Percentiles rank a stretch among this genome's conserved stretches.
phyloP scores from a whole-genome alignment of 1,284 basidiomycete species.

The Erythrobasidium hasegawianum region DNA sequence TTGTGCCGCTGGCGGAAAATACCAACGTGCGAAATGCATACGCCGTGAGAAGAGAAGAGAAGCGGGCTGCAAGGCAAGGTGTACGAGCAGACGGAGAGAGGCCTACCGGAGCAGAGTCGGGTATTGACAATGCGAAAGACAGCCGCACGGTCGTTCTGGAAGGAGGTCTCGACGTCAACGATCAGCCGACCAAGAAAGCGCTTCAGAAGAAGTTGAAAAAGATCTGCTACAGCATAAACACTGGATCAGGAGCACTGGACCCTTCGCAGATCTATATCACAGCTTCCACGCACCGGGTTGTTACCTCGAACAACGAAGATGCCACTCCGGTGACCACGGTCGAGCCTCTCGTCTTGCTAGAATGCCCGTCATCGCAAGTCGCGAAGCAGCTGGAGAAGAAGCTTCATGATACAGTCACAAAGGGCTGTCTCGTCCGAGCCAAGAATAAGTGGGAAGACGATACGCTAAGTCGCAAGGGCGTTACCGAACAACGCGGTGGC shows the following conservation, averaged over 20 bases:
- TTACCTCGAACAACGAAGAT: slow-evolving; percentile 36
- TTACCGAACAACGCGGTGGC: slow-evolving; percentile 58
- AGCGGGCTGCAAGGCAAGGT: slow-evolving; percentile 40
- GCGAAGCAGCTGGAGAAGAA: slow-evolving; percentile 71
- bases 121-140: slow-evolving; percentile 61
- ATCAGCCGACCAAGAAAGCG: slow-evolving; percentile 57
- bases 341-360: slow-evolving; percentile 56
- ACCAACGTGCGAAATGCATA: slow-evolving; percentile 40
- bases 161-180: slow-evolving; percentile 64
- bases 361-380: slow-evolving; percentile 62
- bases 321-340: slow-evolving; percentile 18
- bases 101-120: slow-evolving; percentile 9
- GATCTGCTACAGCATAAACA: slow-evolving; percentile 59
- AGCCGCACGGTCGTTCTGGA: slow-evolving; percentile 75
- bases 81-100: background rate
- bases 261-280: slow-evolving; percentile 50
- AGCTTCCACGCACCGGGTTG: slow-evolving; percentile 41
- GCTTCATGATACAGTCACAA: slow-evolving; percentile 90
- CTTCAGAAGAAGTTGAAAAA: slow-evolving; percentile 88
- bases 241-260: slow-evolving; percentile 48
- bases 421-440: slow-evolving; percentile 79
- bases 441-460: slow-evolving; percentile 64
- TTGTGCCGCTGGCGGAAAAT: slow-evolving; percentile 49
- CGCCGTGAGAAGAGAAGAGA: slow-evolving; percentile 43
- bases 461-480: slow-evolving; percentile 50